These are phyloP conservation scores for Penium margaritaceum DNA, from an alignment of 139 green algal genomes.

Conservation along the genomic window DNA sequence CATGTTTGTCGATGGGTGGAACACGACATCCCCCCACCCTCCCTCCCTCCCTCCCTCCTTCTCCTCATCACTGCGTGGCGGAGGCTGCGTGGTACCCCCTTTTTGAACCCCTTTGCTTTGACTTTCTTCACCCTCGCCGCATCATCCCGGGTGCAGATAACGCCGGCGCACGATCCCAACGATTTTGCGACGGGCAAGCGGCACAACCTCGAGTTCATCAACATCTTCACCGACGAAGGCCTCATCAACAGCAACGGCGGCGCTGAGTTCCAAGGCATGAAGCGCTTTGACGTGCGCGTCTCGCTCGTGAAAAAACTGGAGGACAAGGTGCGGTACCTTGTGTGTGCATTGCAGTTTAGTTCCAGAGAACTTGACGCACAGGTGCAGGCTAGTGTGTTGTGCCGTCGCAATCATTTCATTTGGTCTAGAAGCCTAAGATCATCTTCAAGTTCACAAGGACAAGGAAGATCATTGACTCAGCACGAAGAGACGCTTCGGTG, in stretches of 20 bases:
- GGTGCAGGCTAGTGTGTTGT: background rate
- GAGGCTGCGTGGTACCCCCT: no score
- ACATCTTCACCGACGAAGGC: conserved; percentile 86
- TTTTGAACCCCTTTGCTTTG: no score
- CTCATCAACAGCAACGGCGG: conserved; percentile 52
- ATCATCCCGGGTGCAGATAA: no score
- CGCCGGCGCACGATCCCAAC: conserved; percentile 94
- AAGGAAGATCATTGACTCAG: background rate
- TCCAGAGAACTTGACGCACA: background rate
- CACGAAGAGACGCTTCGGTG: background rate
- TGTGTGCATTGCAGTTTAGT: background rate
- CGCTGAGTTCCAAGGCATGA: conserved; percentile 76
- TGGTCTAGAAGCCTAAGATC: no score
- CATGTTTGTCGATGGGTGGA: no score
- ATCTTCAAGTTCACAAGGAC: background rate
- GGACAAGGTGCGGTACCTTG: conserved; percentile 45
- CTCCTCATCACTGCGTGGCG: no score
- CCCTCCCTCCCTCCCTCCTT: no score
- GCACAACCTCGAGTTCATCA: conserved; percentile 87
- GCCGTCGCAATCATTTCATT: no score
- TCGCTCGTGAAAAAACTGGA: conserved; percentile 76
- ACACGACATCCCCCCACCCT: no score
- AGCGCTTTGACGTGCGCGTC: conserved; percentile 75
- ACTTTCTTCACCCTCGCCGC: no score
- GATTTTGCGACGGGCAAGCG: conserved; percentile 86